Base-by-base conservation (phyloP, 2,329 filamentous ascomycete species). In the Ascochyta rabiei region DNA sequence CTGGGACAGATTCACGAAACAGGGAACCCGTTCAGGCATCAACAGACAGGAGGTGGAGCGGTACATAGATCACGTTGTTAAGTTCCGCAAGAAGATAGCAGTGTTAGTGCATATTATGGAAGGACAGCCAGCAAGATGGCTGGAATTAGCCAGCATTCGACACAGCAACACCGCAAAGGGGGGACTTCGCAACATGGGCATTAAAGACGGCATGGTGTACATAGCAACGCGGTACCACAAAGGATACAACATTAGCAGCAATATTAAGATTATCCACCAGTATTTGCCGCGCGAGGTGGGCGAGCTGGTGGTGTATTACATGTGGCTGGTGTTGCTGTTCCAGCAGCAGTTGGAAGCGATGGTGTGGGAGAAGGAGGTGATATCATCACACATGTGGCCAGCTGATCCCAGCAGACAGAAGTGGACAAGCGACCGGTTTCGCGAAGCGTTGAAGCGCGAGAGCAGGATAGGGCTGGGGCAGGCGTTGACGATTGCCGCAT, bases 231-330 rank as follows among this genome's bases (percentile, higher is more conserved):
- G 28, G 15, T 68, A 67, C 53, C 43, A 70, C 48, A 69, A 66
- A 41, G 53, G 59, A 6, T 63, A 61, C 48, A 42, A 19, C 6
- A 31, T 54, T 2, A 62, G 54, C 44, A 50, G 58, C 3, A 48
- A 62, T 13, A 39, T 59, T 18, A 67, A 68, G 56, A 60, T 66
- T 18, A 69, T 70, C 44, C 47, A 70, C 34, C 37, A 56, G n/a
- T 70, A 63, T 61, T 43, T 71, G 39, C 67, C 59, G 15, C 42
- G 59, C 15, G 61, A 70, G 57, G 59, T 70, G 0, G 52, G 62
- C 12, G 60, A 66, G 56, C 37, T 65, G 16, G 18, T 68, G 13
- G 45, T 64, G 19, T 58, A 26, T 41, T 63, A 65, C 42, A 33
- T 65, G 28, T 65, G 34, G 62, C 43, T 66, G 9, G 31, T 34